Evolutionary conservation across 345 rosid species (phyloP), one percentile per base, ranked within the genome.

Genomic region (Eucalyptus pauciflora): DNA sequence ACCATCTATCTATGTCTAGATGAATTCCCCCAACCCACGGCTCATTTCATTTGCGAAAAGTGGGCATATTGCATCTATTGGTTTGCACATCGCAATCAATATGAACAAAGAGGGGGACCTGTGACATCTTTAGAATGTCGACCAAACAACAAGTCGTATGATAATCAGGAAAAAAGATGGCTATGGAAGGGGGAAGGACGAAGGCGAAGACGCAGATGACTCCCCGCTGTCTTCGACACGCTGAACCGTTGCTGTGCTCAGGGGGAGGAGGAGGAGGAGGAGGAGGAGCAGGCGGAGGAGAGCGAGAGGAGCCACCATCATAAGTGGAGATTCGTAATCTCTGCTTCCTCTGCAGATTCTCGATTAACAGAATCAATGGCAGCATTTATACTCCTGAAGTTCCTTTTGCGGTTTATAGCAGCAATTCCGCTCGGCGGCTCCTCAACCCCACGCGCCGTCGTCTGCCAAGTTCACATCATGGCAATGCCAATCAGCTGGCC

Each of bases 311-410:
- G 86, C 91, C 90, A 87, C 95, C 97, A 88, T 96, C 97, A 76
- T 94, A 95, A 20, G 96, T 94, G 83, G 93, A 92, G 85, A 96
- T 7, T 93, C 41, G 95, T 91, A 91, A 90, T 69, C 91, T 95
- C 98, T 56, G 97, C 95, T 93, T 97, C 99, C 88, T 94, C 97
- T 79, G 95, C 93, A 89, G 94, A 94, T 89, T 95, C 98, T 91
- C 94, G 96, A 83, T 90, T 93, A 94, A 94, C 93, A 29, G 96
- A 91, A 33, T 92, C 92, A 79, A 98, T 94, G 89, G 94, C 94
- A 51, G 99, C 58, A 97, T 87, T 92, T 96, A 81, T 91, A 89
- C 94, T 96, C 67, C 94, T 92, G 86, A 92, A 94, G 95, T 91
- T 96, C 92, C 99, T 93, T 90, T 93, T 96, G 91, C 96, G 0